phyloP scores from a whole-genome alignment of 768 basidiomycete species.

The Tricholoma terreum region DNA sequence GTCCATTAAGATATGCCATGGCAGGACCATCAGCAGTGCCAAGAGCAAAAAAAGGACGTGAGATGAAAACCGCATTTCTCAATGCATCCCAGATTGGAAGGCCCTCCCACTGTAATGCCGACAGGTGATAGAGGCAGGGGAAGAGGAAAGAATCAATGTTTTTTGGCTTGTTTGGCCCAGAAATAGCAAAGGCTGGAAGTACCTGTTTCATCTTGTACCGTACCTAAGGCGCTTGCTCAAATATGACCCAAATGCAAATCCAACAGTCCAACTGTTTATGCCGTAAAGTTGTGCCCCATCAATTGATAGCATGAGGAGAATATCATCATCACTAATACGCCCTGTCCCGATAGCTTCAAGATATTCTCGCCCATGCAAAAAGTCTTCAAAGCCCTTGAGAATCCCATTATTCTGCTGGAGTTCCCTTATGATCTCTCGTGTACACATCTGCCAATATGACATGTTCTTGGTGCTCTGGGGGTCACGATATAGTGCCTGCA shows the following conservation, averaged over 20 bases:
- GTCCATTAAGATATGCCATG: not conserved
- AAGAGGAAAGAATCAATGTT: conserved; percentile 13
- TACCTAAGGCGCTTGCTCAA: conserved; percentile 17
- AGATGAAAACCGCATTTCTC: conserved; percentile 8
- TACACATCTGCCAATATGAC: conserved; percentile 23
- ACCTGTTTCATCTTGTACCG: conserved; percentile 10
- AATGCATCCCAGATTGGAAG: conserved; percentile 30
- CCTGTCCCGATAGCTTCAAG: not conserved
- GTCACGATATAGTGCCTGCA: conserved; percentile 5
- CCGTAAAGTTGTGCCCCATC: conserved; percentile 30
- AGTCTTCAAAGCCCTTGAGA: conserved; percentile 14
- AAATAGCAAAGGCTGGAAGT: not conserved
- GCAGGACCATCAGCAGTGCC: conserved; percentile 1
- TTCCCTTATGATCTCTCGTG: conserved; percentile 8
- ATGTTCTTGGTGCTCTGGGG: conserved; percentile 20
- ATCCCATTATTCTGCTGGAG: not conserved
- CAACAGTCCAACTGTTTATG: conserved; percentile 30
- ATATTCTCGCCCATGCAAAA: conserved; percentile 19
- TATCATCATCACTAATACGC: not conserved
- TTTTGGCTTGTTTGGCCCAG: conserved; percentile 18
- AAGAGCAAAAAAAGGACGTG: conserved; percentile 2
- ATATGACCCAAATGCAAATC: conserved; percentile 28
- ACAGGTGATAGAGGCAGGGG: conserved; percentile 28
- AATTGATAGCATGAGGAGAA: conserved; percentile 16
- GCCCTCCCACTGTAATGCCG: conserved; percentile 5